Base-by-base conservation (phyloP, 352 stramenopile genomes). In the Phytopythium chamaehyphon region DNA sequence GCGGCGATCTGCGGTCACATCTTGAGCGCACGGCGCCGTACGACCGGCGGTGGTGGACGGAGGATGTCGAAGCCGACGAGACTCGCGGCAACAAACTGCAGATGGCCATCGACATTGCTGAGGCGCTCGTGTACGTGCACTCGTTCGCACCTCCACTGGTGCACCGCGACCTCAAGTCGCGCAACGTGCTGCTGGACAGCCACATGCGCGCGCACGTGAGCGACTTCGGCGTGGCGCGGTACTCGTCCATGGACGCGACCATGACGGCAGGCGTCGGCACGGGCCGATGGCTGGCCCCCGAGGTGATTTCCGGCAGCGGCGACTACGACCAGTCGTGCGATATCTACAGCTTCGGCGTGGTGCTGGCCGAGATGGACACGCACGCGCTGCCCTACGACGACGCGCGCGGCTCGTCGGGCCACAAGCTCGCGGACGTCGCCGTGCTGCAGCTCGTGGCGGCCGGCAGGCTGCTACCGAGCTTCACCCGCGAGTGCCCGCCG, bases 91-190 rank as follows among this genome's bases (percentile, higher is more conserved):
- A 36, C 23, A 85, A 88, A 40, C 28, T 86, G 8, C 67, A 83
- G 38, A 50, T 89, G 9, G 73, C 73, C 8, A 64, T 83, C 1
- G 69, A 84, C 47, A 52, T 87, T 6, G 69, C 71, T 19, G 76
- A 90, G 38, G 79, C 76, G 9, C 61, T 90, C 10, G 70, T 83
- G 23, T 90, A 87, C 51, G 63, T 84, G 19, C 76, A 90, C 54
- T 85, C 79, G 50, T 86, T 90, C 54, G 51, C 37, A 1, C 76
- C 66, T 1, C 71, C 76, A 38, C 64, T 87, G 2, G 63, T 86
- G 10, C 79, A 90, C 38, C 76, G 72, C 23, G 76, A 85, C 22
- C 54, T 88, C 21, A 84, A 83, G 28, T 80, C 76, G 0, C 55
- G 64, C 3, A 87, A 90, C 40, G 54, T 88, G 19, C 52, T 88